Percentiles rank a stretch among this genome's conserved stretches.
Conservation (phyloP, 164 flowering plant genomes). For the Vitis amurensis region DNA sequence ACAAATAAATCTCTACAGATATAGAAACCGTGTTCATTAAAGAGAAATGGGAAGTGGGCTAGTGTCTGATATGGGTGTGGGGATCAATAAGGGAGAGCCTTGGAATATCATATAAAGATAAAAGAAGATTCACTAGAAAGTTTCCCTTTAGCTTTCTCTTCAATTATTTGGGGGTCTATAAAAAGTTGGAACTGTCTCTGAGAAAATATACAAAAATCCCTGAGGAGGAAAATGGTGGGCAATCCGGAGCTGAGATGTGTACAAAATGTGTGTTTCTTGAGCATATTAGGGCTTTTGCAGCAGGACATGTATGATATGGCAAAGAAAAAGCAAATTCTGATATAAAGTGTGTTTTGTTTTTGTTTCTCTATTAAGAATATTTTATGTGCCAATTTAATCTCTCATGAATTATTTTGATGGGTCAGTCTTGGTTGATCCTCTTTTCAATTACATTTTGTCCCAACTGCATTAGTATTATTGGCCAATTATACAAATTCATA, state of each 20-base stretch:
- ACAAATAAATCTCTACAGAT: conserved; percentile 1
- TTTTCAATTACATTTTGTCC: too few relatives aligned
- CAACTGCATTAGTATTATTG: too few relatives aligned
- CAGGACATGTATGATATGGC: too few relatives aligned
- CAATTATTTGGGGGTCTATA: conserved; percentile 3
- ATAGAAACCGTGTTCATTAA: conserved; percentile 12
- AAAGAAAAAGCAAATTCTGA: too few relatives aligned
- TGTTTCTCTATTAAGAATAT: too few relatives aligned
- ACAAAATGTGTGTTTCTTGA: not conserved
- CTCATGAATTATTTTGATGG: too few relatives aligned
- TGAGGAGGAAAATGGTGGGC: not conserved
- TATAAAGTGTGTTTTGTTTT: too few relatives aligned
- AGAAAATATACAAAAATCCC: not conserved
- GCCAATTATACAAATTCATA: too few relatives aligned
- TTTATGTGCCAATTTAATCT: too few relatives aligned
- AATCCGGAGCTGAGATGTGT: not conserved
- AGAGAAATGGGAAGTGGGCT: conserved; percentile 7
- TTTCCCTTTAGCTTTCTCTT: conserved; percentile 1
- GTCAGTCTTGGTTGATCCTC: too few relatives aligned
- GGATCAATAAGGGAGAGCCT: not conserved
- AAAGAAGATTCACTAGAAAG: conserved; percentile 13
- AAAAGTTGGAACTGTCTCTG: not conserved
- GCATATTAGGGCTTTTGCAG: too few relatives aligned
- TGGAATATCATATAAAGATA: not conserved
- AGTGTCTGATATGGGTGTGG: conserved; percentile 10